Evolutionary conservation across 1,139 yeast species (phyloP).

Genomic region (Hyphopichia pseudoburtonii): DNA sequence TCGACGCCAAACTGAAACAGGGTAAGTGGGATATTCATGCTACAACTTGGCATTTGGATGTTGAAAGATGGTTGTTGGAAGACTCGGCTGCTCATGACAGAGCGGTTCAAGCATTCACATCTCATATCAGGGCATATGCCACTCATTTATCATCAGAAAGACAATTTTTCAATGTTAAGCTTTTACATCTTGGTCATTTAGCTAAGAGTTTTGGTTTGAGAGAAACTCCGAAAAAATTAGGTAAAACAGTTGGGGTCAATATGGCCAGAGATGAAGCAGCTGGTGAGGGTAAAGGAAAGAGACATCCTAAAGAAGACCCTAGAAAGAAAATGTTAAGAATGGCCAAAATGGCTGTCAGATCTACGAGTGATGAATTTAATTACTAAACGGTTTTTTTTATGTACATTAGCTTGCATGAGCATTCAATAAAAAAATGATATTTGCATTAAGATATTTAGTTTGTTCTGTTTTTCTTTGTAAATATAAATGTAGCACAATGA

Average conservation of each 20-base stretch:
- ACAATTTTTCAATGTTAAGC: conserved; percentile 72
- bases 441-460: no score
- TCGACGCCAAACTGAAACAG: conserved; percentile 30
- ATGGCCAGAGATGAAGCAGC: conserved; percentile 18
- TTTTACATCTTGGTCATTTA: conserved; percentile 88
- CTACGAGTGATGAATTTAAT: conserved; percentile 73
- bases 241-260: conserved; percentile 32
- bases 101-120: conserved; percentile 78
- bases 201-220: conserved; percentile 94
- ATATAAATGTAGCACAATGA: no score
- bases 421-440: no score
- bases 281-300: conserved; percentile 19
- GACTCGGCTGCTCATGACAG: conserved; percentile 56
- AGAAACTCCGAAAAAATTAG: conserved; percentile 85
- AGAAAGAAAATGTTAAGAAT: conserved; percentile 71
- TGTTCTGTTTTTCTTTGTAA: no score
- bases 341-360: conserved; percentile 70
- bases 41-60: conserved; percentile 90
- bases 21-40: conserved; percentile 90
- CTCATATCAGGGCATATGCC: conserved; percentile 95
- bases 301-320: conserved; percentile 56
- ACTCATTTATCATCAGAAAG: conserved; percentile 86
- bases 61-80: conserved; percentile 85
- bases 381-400: conserved; percentile 26
- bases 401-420: conserved; percentile 2